A percentile compares a stretch with the other conserved stretches of the same genome.
phyloP scores from a whole-genome alignment of 495 filamentous ascomycete species.

The Tuber calosporum region DNA sequence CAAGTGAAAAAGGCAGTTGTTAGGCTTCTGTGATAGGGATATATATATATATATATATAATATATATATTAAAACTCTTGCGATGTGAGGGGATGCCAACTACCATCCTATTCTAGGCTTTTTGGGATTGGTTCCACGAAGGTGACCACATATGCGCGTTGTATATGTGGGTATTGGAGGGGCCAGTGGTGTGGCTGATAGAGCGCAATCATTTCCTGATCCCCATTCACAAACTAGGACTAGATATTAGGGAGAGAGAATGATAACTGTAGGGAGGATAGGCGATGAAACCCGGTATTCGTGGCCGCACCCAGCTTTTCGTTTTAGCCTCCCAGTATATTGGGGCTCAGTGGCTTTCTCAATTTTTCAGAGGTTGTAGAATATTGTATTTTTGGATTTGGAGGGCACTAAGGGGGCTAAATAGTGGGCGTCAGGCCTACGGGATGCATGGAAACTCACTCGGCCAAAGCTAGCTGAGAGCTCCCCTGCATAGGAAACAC shows the following conservation, averaged over 20 bases:
- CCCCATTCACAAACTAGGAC: neutral
- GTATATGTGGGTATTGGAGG: neutral
- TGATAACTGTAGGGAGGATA: neutral
- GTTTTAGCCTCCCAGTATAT: neutral
- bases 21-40: neutral
- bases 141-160: neutral
- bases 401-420: neutral
- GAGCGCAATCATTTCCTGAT: neutral
- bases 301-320: neutral
- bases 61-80: neutral
- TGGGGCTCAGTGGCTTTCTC: neutral
- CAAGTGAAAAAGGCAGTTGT: neutral
- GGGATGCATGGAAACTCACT: neutral
- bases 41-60: neutral
- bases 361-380: neutral
- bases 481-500: neutral
- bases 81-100: neutral
- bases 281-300: neutral
- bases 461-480: neutral
- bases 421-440: neutral
- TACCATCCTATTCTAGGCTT: neutral
- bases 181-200: neutral
- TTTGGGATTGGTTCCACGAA: neutral
- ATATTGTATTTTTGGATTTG: neutral
- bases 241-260: neutral